Evolutionary conservation across 441 rosid species (phyloP), one percentile per base, ranked within the genome.

Genomic region (Adansonia rubrostipa): DNA sequence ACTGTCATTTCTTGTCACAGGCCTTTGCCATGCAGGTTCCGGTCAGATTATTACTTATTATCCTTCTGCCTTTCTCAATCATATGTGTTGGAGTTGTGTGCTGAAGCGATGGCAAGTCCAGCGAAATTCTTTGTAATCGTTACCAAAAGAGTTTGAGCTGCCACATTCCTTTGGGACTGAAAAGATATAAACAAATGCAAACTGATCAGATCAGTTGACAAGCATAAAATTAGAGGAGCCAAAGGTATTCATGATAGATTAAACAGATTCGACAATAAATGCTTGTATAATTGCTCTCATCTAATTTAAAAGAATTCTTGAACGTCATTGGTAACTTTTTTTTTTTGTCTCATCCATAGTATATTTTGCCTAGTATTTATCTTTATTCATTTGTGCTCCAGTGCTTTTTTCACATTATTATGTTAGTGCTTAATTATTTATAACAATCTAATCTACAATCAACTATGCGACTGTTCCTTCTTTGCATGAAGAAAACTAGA

Each of bases 141-240:
- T 68, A 2, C 17, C 54, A 20, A 68, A 45, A 20, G 40, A 68
- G 28, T 47, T 47, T 47, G 73, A 68, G 72, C 54, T 68, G 54
- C 54, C 17, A 5, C 36, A 68, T 20, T 3, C 36, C 40, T 45
- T 47, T 0, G 73, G 56, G 9, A 47, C 56, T 4, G 45, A 68
- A 68, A 20, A 47, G 24, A 68, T 45, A 50, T 22, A 71, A 51
- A 15, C 20, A 24, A 51, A 9, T 71, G 45, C 74, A 24, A 15
- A 50, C 19, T 50, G 42, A 50, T 50, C 74, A 11, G 10, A 36
- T 24, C 56, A 19, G 40, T 68, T 11, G 9, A 45, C 40, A 11
- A 20, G 73, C 73, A 68, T 45, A 36, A 33, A 17, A 24, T 62
- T 24, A 9, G 70, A 42, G 71, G 20, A 4, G 1, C 3, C 50